Evolutionary conservation across 441 rosid genomes (phyloP).

Genomic region (Syzygium malaccense): DNA sequence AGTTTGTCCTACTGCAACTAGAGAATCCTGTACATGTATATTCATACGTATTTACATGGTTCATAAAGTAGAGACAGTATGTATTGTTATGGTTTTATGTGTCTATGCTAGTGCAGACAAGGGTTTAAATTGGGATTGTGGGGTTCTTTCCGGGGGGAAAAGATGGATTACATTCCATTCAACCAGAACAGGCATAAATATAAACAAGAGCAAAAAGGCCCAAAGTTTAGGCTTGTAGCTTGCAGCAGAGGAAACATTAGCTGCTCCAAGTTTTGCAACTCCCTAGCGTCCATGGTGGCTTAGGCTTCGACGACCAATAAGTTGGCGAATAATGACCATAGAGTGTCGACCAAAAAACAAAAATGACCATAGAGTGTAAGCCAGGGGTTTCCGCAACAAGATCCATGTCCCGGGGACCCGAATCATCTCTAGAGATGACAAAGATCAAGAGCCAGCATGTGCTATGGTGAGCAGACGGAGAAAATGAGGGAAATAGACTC

Average conservation of each 20-base stretch:
- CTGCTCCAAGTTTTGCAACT: too few species aligned
- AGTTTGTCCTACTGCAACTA: neutral
- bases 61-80: neutral
- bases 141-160: neutral
- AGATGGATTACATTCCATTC: neutral
- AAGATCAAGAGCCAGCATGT: neutral
- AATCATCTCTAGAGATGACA: neutral
- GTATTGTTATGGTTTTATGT: neutral
- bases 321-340: neutral
- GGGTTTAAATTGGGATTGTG: too few species aligned
- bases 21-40: neutral
- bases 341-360: neutral
- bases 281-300: neutral
- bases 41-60: fast-evolving
- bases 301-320: neutral
- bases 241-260: neutral
- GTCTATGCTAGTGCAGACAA: neutral
- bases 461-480: neutral
- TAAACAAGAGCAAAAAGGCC: neutral
- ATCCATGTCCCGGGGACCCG: neutral
- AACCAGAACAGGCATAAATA: too few species aligned
- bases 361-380: neutral
- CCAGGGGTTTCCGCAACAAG: neutral
- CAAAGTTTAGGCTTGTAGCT: neutral
- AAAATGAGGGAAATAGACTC: neutral